Percentiles rank a stretch among this genome's conserved stretches.
Conservation (phyloP, 1,284 basidiomycete genomes). For the Puccinia horiana region DNA sequence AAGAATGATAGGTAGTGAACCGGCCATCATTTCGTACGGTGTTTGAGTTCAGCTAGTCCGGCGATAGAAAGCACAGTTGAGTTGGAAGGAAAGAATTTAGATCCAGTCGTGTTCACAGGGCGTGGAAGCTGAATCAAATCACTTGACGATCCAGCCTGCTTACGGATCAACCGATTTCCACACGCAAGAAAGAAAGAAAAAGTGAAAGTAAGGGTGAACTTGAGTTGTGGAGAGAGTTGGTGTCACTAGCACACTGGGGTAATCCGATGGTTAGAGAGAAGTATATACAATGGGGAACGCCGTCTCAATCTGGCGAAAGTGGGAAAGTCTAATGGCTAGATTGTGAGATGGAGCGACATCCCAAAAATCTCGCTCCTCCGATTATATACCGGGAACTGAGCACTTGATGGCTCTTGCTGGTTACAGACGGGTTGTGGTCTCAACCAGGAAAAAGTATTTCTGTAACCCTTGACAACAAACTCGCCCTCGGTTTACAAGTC, state of each 20-base stretch:
- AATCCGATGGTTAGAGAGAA: background rate
- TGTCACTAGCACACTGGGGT: too few relatives aligned
- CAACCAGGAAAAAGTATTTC: too few relatives aligned
- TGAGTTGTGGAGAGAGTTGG: background rate
- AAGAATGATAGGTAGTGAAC: background rate
- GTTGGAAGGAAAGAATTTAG: background rate
- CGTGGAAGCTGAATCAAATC: slow-evolving; percentile 1
- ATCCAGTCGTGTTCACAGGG: background rate
- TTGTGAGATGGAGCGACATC: background rate
- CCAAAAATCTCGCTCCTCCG: too few relatives aligned
- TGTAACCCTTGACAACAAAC: too few relatives aligned
- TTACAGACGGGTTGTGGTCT: too few relatives aligned
- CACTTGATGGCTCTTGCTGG: too few relatives aligned
- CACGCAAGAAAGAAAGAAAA: background rate
- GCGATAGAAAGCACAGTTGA: background rate
- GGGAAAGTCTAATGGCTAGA: background rate
- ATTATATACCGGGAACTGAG: too few relatives aligned
- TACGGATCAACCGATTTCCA: background rate
- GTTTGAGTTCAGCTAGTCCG: background rate
- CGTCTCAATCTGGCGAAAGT: background rate
- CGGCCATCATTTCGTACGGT: background rate
- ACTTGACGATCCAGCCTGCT: background rate
- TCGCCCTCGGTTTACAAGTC: too few relatives aligned
- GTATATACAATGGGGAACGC: background rate
- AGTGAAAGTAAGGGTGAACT: background rate